Conservation (phyloP, 441 rosid genomes). For the Populus hybrid region DNA sequence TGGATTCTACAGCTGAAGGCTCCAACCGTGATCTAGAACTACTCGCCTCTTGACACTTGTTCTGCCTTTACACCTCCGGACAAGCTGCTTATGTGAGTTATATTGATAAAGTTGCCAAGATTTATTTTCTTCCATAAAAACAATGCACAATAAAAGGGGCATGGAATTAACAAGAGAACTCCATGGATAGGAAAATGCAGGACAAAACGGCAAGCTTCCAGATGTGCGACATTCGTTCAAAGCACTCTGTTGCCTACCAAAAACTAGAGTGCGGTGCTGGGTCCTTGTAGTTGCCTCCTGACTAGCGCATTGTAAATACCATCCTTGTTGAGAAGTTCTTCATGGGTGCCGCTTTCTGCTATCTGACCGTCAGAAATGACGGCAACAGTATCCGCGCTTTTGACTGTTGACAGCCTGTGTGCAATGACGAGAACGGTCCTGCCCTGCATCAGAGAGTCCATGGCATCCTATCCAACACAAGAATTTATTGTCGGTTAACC, state of each 20-base stretch:
- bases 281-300: slow-evolving; percentile 70
- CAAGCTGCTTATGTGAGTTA: too few relatives aligned
- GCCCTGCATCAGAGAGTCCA: slow-evolving; percentile 87
- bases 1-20: too few relatives aligned
- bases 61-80: too few relatives aligned
- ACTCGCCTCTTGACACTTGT: too few relatives aligned
- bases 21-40: too few relatives aligned
- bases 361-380: slow-evolving; percentile 83
- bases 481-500: neutral
- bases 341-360: slow-evolving; percentile 78
- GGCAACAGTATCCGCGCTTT: slow-evolving; percentile 77
- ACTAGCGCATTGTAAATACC: slow-evolving; percentile 79
- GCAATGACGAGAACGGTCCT: slow-evolving; percentile 94
- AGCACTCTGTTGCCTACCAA: neutral
- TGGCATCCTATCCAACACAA: slow-evolving; percentile 51
- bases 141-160: neutral
- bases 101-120: neutral
- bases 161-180: neutral
- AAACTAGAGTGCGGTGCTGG: slow-evolving; percentile 28
- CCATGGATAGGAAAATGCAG: neutral
- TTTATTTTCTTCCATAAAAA: neutral
- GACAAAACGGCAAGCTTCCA: neutral
- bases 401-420: slow-evolving; percentile 81
- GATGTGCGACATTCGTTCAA: neutral
- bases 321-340: slow-evolving; percentile 59